Percentiles rank a stretch among this genome's conserved stretches.
These are phyloP conservation scores for Pyrenophora graminea DNA, from an alignment of 2,329 filamentous ascomycete genomes.

Conservation along the genomic window DNA sequence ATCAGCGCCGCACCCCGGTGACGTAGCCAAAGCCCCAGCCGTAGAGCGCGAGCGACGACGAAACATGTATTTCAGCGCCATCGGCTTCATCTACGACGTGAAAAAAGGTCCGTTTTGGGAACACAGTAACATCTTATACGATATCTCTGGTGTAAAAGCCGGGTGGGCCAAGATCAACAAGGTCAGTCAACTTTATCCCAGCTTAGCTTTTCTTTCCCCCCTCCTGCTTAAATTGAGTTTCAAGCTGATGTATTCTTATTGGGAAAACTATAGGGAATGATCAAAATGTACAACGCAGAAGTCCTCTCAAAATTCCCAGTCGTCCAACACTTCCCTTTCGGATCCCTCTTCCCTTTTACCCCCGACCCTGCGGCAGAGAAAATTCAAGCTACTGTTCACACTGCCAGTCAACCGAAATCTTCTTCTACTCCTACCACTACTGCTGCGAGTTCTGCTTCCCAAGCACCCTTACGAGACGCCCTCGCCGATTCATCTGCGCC, in stretches of 20 bases:
- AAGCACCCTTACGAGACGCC: constrained; percentile 31
- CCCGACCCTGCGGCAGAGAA: constrained; percentile 47
- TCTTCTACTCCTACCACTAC: constrained; percentile 25
- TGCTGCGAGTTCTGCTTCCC: constrained; percentile 11
- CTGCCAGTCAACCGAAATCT: constrained; percentile 41
- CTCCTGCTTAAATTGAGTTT: too few species aligned
- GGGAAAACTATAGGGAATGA: constrained; percentile 67
- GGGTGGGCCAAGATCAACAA: constrained; percentile 98
- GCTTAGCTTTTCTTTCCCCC: too few species aligned
- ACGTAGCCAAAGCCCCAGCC: constrained; percentile 57
- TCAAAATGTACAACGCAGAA: constrained; percentile 99
- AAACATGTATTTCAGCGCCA: constrained; percentile 87
- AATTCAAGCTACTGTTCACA: constrained; percentile 42
- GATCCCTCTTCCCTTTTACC: constrained; percentile 56
- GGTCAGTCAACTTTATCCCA: constrained; percentile 19
- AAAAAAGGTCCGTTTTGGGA: constrained; percentile 95
- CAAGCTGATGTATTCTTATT: too few species aligned
- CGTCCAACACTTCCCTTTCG: constrained; percentile 80
- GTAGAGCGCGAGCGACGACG: constrained; percentile 49
- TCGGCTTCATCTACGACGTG: constrained; percentile 97
- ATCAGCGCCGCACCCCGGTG: constrained; percentile 68
- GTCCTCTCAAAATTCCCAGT: constrained; percentile 96
- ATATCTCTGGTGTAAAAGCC: constrained; percentile 84
- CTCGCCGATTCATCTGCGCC: constrained; percentile 23
- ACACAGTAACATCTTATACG: constrained; percentile 90